Percentiles rank a stretch among this genome's conserved stretches.
These are phyloP conservation scores for Polyporus arcularius DNA, from an alignment of 768 basidiomycete species.

Conservation along the genomic window DNA sequence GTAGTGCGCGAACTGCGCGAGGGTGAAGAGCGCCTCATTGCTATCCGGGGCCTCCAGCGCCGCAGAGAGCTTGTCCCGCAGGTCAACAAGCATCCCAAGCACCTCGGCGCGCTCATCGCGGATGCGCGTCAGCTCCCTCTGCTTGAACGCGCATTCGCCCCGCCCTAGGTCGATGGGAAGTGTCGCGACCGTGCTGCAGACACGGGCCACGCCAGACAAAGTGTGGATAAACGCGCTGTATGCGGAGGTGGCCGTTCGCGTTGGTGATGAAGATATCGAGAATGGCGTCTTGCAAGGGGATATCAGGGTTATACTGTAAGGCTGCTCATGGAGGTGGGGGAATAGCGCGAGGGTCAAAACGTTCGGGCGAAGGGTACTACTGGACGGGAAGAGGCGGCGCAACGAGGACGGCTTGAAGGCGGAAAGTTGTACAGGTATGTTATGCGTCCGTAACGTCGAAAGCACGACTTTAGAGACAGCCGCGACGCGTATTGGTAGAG, in stretches of 20 bases:
- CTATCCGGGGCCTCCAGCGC: constrained; percentile 28
- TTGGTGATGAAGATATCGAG: constrained; percentile 12
- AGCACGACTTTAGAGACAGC: constrained; percentile 42
- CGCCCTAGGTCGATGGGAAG: constrained; percentile 64
- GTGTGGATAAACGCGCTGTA: constrained; percentile 9
- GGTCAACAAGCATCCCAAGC: constrained; percentile 61
- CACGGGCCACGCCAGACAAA: constrained; percentile 11
- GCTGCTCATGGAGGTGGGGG: constrained; percentile 54
- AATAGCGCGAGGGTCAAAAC: constrained; percentile 62
- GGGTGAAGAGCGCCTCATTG: constrained; percentile 16
- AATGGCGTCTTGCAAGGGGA: constrained; percentile 9
- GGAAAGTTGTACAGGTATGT: constrained; percentile 48
- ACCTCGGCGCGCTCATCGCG: constrained; percentile 69
- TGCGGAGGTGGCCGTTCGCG: constrained; percentile 16
- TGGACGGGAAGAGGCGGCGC: constrained; percentile 48
- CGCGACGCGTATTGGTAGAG: constrained; percentile 45
- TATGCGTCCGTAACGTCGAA: constrained; percentile 42
- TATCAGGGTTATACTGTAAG: constrained; percentile 27
- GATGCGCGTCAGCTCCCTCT: constrained; percentile 57
- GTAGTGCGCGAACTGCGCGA: constrained; percentile 18
- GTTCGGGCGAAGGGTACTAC: constrained; percentile 45
- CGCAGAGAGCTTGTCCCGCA: constrained; percentile 48
- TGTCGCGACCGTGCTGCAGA: constrained; percentile 31
- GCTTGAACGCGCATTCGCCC: constrained; percentile 68
- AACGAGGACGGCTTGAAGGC: constrained; percentile 50